phyloP scores from a whole-genome alignment of 2,329 filamentous ascomycete species.

The Chlorencoelia australis region DNA sequence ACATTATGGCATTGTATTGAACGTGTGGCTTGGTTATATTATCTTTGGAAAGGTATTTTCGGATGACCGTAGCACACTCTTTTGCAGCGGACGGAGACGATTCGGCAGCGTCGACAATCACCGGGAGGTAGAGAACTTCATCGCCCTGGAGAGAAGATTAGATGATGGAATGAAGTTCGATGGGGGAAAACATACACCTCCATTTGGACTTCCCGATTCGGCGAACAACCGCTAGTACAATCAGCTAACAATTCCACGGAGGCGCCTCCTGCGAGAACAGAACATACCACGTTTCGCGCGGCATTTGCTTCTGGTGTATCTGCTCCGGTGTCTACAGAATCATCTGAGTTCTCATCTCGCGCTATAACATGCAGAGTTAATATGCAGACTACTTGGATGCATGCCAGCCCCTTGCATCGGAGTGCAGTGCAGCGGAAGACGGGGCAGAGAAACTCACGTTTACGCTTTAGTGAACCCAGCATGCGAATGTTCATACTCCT shows the following conservation, averaged over 20 bases:
- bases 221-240: slow-evolving; percentile 62
- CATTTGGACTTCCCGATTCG: slow-evolving; percentile 56
- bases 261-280: slow-evolving; percentile 1
- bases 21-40: slow-evolving; percentile 55
- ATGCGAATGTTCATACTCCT: slow-evolving; percentile 26
- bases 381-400: background rate
- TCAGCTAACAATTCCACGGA: slow-evolving; percentile 11
- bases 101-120: slow-evolving; percentile 90
- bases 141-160: slow-evolving; percentile 48
- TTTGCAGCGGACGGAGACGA: slow-evolving; percentile 79
- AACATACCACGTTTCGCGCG: slow-evolving; percentile 53
- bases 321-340: slow-evolving; percentile 24
- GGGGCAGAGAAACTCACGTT: slow-evolving; percentile 12
- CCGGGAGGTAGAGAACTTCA: slow-evolving; percentile 84
- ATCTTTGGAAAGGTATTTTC: slow-evolving; percentile 70
- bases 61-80: slow-evolving; percentile 70
- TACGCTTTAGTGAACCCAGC: slow-evolving; percentile 25
- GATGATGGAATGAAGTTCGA: background rate
- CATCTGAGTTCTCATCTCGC: slow-evolving; percentile 13
- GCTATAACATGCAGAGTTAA: slow-evolving; percentile 3
- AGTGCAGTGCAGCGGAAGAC: background rate
- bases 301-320: slow-evolving; percentile 61
- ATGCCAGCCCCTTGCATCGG: background rate
- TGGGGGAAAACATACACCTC: slow-evolving; percentile 44
- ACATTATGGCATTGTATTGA: slow-evolving; percentile 96